Conservation (phyloP, 1,139 yeast genomes). For the Arxiozyma heterogenica region DNA sequence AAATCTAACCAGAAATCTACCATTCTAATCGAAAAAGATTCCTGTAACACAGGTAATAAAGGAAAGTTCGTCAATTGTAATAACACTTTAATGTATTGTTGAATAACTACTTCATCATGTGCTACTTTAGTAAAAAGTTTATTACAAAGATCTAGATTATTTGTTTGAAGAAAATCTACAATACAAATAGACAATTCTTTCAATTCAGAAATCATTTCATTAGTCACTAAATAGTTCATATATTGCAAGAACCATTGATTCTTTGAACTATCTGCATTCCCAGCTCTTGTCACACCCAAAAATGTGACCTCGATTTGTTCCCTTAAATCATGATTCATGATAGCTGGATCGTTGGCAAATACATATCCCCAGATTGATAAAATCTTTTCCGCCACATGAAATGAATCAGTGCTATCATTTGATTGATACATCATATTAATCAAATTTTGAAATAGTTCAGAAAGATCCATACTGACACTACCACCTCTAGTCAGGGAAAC, state of each 20-base stretch:
- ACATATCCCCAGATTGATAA: conserved; percentile 24
- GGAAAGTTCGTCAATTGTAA: conserved; percentile 51
- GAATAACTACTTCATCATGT: conserved; percentile 20
- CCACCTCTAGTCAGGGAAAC: conserved; percentile 36
- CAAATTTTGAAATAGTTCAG: conserved; percentile 29
- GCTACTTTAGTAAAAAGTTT: conserved; percentile 35
- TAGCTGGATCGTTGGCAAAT: conserved; percentile 31
- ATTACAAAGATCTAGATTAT: conserved; percentile 42
- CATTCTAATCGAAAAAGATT: conserved; percentile 55
- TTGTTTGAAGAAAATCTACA: conserved; percentile 44
- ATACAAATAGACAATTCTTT: conserved; percentile 44
- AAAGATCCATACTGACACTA: conserved; percentile 32
- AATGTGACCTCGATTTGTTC: conserved; percentile 28
- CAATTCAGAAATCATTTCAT: conserved; percentile 38
- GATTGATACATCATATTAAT: conserved; percentile 25
- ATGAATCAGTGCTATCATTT: conserved; percentile 18
- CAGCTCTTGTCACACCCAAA: conserved; percentile 26
- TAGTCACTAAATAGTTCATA: conserved; percentile 35
- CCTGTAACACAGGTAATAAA: conserved; percentile 57
- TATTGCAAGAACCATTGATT: conserved; percentile 33
- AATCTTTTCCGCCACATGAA: conserved; percentile 21
- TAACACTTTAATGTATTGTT: conserved; percentile 41
- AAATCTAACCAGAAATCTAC: conserved; percentile 75
- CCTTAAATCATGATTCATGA: conserved; percentile 30
- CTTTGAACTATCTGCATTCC: conserved; percentile 13